Evolutionary conservation across 2,329 filamentous ascomycete genomes (phyloP), one percentile per base, ranked within the genome.

Genomic region (Trichoderma semiorbis): DNA sequence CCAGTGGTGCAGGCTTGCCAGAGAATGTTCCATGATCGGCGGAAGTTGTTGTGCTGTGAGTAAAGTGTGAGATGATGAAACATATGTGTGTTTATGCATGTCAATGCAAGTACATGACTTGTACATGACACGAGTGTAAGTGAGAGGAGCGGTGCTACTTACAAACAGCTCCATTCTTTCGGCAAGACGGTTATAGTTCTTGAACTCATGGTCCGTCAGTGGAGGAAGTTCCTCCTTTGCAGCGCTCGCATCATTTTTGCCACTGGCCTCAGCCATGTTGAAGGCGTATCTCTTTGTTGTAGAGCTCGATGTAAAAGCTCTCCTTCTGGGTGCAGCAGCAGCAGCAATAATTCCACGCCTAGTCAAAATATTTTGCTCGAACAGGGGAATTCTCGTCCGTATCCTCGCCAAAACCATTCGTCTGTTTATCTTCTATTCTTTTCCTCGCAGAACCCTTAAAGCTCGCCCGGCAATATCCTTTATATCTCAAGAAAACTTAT

Each of bases 91-190:
- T 3, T 1, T 10, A 43, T 43, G 39, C 39, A 43, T 43, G 39
- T 43, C 10, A n/a, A 43, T n/a, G 39, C 39, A 43, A 1, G 7
- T 43, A 43, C 5, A 1, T 43, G 39, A 1, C 0, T 16, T 30
- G 2, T 28, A 21, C 2, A 39, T 39, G 30, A 16, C 3, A 12
- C 5, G 26, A 4, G 21, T 32, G 24, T 28, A 50, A 24, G 32
- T 28, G 50, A 39, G 8, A 24, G 21, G 5, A 14, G 8, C 11
- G 24, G 7, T 12, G 14, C 14, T 7, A 81, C 86, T 77, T 84
- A 91, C 90, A 82, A 91, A 94, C 73, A 87, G 83, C 58, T 95
- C 87, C 93, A 95, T 95, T 74, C 88, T 86, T 71, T 92, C 92
- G 0, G 92, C 90, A 77, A 94, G 83, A n/a, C 85, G 85, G 81